These are phyloP conservation scores for Aristolochia fimbriata DNA, from an alignment of 164 flowering plant species.

Conservation along the genomic window DNA sequence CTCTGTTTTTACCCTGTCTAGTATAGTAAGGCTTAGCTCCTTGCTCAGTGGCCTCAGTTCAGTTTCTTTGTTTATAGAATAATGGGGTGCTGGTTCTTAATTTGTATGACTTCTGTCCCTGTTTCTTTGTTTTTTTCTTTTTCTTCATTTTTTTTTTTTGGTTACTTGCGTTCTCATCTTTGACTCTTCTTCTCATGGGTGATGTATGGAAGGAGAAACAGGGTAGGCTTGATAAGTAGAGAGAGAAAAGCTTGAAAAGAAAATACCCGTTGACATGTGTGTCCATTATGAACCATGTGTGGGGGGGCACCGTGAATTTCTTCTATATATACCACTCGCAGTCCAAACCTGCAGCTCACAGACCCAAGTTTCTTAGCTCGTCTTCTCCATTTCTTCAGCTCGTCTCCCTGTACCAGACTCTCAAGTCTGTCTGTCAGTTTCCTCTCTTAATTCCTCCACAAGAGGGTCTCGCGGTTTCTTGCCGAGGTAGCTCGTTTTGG, in stretches of 20 bases:
- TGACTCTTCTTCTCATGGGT: no score
- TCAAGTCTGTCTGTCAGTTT: no score
- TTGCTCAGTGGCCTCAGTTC: background rate
- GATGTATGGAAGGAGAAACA: no score
- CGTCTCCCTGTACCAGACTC: background rate
- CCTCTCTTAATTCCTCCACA: background rate
- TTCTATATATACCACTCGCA: background rate
- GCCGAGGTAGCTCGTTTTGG: no score
- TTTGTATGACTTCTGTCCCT: no score
- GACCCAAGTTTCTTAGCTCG: background rate
- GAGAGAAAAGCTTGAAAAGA: background rate
- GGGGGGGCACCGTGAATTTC: background rate
- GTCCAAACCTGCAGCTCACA: background rate
- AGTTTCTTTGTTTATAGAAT: background rate
- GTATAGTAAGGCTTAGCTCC: background rate
- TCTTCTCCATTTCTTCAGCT: background rate
- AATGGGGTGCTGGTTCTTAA: no score
- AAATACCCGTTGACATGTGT: background rate
- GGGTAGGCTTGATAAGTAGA: background rate
- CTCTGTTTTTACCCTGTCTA: background rate
- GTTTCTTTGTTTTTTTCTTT: no score
- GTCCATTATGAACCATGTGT: background rate
- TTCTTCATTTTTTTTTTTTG: no score
- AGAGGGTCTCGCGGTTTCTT: background rate
- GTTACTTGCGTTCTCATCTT: no score